Evolutionary conservation across 345 rosid species (phyloP).

Genomic region (Eucalyptus camaldulensis): DNA sequence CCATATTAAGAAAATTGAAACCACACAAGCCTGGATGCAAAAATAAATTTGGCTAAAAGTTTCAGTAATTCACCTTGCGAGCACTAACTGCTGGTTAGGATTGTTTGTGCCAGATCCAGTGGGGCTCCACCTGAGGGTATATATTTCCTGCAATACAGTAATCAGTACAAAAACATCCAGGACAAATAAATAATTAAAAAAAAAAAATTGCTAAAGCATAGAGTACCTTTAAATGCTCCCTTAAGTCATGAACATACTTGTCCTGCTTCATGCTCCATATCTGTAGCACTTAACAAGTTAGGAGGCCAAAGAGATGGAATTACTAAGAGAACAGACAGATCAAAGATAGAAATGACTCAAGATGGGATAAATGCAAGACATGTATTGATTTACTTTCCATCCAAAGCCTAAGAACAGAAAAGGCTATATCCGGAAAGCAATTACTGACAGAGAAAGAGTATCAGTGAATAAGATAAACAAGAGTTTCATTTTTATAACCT

Average conservation of each 20-base stretch:
- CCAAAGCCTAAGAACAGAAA: background rate
- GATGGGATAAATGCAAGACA: background rate
- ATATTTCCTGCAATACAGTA: slow-evolving; percentile 58
- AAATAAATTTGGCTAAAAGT: background rate
- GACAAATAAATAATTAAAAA: background rate
- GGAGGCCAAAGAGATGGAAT: background rate
- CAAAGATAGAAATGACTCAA: background rate
- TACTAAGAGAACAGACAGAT: background rate
- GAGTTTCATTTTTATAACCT: slow-evolving; percentile 29
- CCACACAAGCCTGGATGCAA: background rate
- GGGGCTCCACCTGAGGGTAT: slow-evolving; percentile 94
- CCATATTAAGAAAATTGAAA: background rate
- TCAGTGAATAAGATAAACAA: background rate
- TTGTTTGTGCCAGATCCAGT: slow-evolving; percentile 88
- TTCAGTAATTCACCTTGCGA: slow-evolving; percentile 54
- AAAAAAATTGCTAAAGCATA: background rate
- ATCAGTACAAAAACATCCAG: background rate
- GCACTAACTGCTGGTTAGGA: slow-evolving; percentile 76
- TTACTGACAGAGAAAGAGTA: background rate
- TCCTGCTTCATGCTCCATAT: slow-evolving; percentile 87
- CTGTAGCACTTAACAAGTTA: slow-evolving; percentile 10
- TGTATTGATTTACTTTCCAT: background rate
- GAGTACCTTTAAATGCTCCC: slow-evolving; percentile 62
- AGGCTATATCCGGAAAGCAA: background rate
- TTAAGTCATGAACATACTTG: slow-evolving; percentile 71